Base-by-base conservation (phyloP, 129 eudicot species). In the Artemisia annua region DNA sequence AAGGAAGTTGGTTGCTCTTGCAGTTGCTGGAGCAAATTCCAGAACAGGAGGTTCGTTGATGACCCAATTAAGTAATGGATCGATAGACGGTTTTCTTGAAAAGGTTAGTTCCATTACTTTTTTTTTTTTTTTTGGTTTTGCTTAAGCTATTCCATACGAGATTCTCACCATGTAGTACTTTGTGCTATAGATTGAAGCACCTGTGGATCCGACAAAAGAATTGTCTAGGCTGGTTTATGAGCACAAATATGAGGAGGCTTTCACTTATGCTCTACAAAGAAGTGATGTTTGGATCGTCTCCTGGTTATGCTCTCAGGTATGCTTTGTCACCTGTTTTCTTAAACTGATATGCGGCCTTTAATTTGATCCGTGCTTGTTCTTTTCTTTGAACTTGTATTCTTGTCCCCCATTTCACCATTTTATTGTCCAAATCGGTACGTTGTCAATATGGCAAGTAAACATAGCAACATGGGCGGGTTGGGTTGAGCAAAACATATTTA, bases 221-320 rank as follows among this genome's bases (percentile, higher is more conserved):
- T 82, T 95, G 60, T 86, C 99, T 11, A 90, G 97, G 77, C 71
- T 90, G 85, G 71, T 87, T 56, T 85, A 84, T 66, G 97, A 95
- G 74, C 89, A 79, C 69, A 90, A 88, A 69, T 90, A 86, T 35
- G 97, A 90, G 74, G 96, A 88, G 52, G 97, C 99, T 74, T 95
- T 95, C 79, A 95, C 97, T 49, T 55, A 86, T 72, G 99, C 99
- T 5, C 69, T 95, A 79, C 99, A 95, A 69, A 90, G 96, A 75
- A 95, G 95, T 84, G 95, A 94, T 71, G 97, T 94, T 73, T 74
- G 70, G 49, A 94, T 88, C 13, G 99, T 94, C 22, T 88, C 97
- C n/a, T 94, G 99, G 99, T 77, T 94, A 83, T 94, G 99, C 87
- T 86, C 93, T 65, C 99, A 90, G 96, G 99, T 94, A 85, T 56